Evolutionary conservation across 2,329 filamentous ascomycete species (phyloP), one percentile per base, ranked within the genome.

Genomic region (Daldinia sp.): DNA sequence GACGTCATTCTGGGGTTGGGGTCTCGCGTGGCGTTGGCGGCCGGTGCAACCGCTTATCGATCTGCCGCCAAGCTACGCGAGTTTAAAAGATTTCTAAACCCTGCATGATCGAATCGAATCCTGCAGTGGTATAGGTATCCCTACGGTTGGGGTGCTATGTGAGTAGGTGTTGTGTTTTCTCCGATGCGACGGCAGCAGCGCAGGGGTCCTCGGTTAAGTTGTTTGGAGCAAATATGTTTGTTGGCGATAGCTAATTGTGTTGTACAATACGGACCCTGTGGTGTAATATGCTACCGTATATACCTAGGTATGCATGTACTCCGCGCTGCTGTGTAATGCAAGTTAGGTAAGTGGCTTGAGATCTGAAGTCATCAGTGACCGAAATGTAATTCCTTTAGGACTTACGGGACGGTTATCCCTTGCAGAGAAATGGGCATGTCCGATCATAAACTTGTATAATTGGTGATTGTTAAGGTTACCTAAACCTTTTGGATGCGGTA

Each of bases 11-110:
- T 50, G 49, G 60, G 56, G 60, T 50, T 50, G 35, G 25, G 48
- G 37, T 61, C 56, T 47, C 63, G 55, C 56, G 59, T 58, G 56
- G 27, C 29, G 32, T 58, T 56, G 52, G 27, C 29, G 15, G 45
- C 53, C 49, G 63, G 61, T 66, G 56, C 35, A 61, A 52, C 50
- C 48, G 57, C 57, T 63, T 61, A 64, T 67, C 64, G 64, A 67
- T 64, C 64, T 61, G 54, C 53, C 53, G 47, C 55, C 25, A 39
- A 58, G 49, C 25, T 57, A 48, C 19, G 37, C 25, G 45, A 23
- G 41, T 5, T 37, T 49, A 41, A 27, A 37, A 51, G 29, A 55
- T 30, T 39, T 37, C n/a, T 37, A 13, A 55, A 41, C 45, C 51
- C 43, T 51, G 58, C 29, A 51, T 17, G 51, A 51, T 25, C 29